Base-by-base conservation (phyloP, 2,329 filamentous ascomycete genomes). In the Trichoderma atroviride region DNA sequence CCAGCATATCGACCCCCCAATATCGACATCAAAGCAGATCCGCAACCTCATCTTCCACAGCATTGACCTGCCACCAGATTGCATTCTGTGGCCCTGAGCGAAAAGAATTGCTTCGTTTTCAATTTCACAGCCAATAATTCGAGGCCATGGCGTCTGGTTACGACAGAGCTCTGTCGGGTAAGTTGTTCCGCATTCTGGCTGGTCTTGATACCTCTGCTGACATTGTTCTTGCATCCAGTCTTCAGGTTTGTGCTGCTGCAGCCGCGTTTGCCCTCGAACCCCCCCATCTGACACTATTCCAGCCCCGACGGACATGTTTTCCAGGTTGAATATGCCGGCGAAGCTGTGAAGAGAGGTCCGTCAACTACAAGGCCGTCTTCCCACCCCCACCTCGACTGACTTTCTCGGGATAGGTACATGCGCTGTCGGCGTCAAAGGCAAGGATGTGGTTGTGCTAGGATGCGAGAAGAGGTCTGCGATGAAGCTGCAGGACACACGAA, bases 271-370 rank as follows among this genome's bases (percentile, higher is more conserved):
- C 33, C 37, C 56, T 19, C 57, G 37, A 27, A 56, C 11, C 22
- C 19, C 13, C 2, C n/a, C 24, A 27, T 50, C 56, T 63, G 37
- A 66, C 55, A 4, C 37, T 64, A n/a, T 35, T 59, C 60, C 79
- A 98, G 95, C 88, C 96, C 96, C 78, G 96, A 99, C 84, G 96
- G 96, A 83, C 96, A 99, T 86, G 96, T 99, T 78, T 99, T 99
- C 85, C 96, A 99, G 84, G 96, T 99, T 78, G 96, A 99, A 87
- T 99, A 99, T 88, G 96, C 96, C 69, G 92, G 97, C 75, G 96
- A 99, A 85, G 96, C 96, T 75, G 96, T 99, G 75, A 99, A 99
- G 87, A 86, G 96, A 93, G 96, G 95, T 96, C 84, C 70, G 79
- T 76, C 40, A 52, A 62, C 27, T 27, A 5, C 5, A 27, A 19